These are phyloP conservation scores for Hygrophorus pudorinus DNA, from an alignment of 768 basidiomycete species.

Conservation along the genomic window DNA sequence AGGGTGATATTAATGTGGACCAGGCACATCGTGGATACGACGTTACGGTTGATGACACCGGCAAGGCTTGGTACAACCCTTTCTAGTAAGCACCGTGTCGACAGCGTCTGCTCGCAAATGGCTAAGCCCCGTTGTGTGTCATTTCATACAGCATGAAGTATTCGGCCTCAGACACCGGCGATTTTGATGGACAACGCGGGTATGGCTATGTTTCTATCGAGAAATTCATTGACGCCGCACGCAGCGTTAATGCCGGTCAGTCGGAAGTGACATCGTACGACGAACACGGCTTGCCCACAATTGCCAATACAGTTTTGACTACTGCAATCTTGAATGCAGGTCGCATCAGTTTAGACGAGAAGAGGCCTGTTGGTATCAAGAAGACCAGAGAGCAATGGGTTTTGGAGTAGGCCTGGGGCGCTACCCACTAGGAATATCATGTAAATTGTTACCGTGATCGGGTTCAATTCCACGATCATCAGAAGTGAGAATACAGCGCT, in stretches of 20 bases:
- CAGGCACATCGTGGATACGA: constrained; percentile 94
- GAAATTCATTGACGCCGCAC: constrained; percentile 81
- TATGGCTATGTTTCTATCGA: constrained; percentile 91
- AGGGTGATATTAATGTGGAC: constrained; percentile 90
- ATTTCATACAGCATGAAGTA: constrained; percentile 74
- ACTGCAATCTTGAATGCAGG: constrained; percentile 89
- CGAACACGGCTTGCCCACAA: constrained; percentile 73
- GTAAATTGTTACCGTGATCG: too few relatives aligned
- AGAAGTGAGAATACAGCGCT: too few relatives aligned
- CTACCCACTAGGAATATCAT: too few relatives aligned
- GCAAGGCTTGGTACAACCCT: constrained; percentile 82
- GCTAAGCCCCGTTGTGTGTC: constrained; percentile 3
- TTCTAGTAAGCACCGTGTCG: constrained; percentile 58
- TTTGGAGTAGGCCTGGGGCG: constrained; percentile 53
- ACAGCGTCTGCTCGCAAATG: constrained; percentile 2
- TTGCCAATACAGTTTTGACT: constrained; percentile 78
- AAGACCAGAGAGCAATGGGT: constrained; percentile 56
- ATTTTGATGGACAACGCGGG: constrained; percentile 90
- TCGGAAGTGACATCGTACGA: constrained; percentile 68
- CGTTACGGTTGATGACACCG: constrained; percentile 75
- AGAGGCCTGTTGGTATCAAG: constrained; percentile 71
- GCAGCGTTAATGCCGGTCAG: constrained; percentile 64
- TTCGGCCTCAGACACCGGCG: constrained; percentile 81
- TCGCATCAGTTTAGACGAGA: constrained; percentile 84
- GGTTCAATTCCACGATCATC: too few relatives aligned